Base-by-base conservation (phyloP, 2,329 filamentous ascomycete genomes). In the Fusarium mundagurra region DNA sequence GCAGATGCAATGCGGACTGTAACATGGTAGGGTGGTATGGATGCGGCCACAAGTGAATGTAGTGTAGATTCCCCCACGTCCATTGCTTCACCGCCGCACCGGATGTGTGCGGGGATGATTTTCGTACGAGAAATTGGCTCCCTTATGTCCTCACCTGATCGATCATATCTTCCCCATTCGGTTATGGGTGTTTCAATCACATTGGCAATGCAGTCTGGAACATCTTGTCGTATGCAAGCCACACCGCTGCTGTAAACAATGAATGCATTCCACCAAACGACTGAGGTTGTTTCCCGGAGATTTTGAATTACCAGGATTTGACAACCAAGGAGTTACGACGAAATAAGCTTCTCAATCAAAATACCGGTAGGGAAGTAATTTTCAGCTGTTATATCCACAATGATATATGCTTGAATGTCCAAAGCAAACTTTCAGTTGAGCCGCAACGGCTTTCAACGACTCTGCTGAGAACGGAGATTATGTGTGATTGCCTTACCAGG, bases 1-100 rank as follows among this genome's bases (percentile, higher is more conserved):
- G 60, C 45, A 64, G 58, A 73, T 38, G 20, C 39, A 66, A 66
- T 77, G 76, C 72, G 67, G 64, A 36, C 65, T 63, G 64, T 65
- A 59, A 64, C 70, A 65, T 53, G 69, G 45, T 47, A 63, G 34
- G 61, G 70, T 77, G 72, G 73, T 73, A 77, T 77, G 74, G 62
- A 64, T 76, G 64, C 67, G 64, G 71, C 57, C 69, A 57, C 50
- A 34, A 53, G 67, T 50, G 34, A 60, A 65, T 58, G 47, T 39
- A 53, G 39, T 45, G 45, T 44, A 64, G 48, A 67, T 39, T 51
- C 57, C 72, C 69, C 72, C 72, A 70, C 69, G 69, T 60, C 54
- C 48, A 70, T 27, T 48, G 38, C 69, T 74, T 74, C 72, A 74
- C 72, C 72, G 72, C 72, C 58, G 72, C 41, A 55, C 61, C 34